Evolutionary conservation across 2,329 filamentous ascomycete species (phyloP).

Genomic region (Drechslerella dactyloides): DNA sequence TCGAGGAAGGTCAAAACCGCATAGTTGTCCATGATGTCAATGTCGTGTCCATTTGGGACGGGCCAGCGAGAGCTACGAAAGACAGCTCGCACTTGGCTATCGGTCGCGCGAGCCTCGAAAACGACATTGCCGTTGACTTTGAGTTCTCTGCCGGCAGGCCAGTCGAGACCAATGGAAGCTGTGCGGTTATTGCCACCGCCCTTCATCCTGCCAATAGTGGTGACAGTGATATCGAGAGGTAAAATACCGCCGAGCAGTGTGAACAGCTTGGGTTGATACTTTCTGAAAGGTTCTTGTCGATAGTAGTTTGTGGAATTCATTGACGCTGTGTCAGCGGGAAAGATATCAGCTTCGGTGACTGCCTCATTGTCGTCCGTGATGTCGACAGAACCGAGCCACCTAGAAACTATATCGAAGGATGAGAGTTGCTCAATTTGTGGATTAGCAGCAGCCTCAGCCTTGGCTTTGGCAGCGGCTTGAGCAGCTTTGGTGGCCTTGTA

Average conservation of each 20-base stretch:
- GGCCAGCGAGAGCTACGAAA: slow-evolving; percentile 35
- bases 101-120: slow-evolving; percentile 12
- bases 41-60: slow-evolving; percentile 8
- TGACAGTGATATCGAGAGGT: slow-evolving; percentile 19
- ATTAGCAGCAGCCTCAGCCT: background rate
- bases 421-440: slow-evolving; percentile 10
- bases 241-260: slow-evolving; percentile 34
- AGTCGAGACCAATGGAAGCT: slow-evolving; percentile 34
- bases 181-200: slow-evolving; percentile 46
- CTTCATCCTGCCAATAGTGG: slow-evolving; percentile 39
- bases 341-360: slow-evolving; percentile 29
- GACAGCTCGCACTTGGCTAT: slow-evolving; percentile 33
- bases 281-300: slow-evolving; percentile 36
- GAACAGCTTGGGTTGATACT: slow-evolving; percentile 42
- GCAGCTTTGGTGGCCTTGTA: background rate
- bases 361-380: slow-evolving; percentile 5
- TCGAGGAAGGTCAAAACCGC: slow-evolving; percentile 24
- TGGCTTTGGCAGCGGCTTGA: slow-evolving; percentile 9
- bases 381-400: slow-evolving; percentile 34
- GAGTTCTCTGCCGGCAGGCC: slow-evolving; percentile 29
- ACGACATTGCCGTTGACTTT: slow-evolving; percentile 24
- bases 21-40: slow-evolving; percentile 32
- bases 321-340: slow-evolving; percentile 29
- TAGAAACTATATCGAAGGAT: slow-evolving; percentile 8
- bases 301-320: slow-evolving; percentile 45